A percentile compares a stretch with the other conserved stretches of the same genome.
Conservation (phyloP, 495 filamentous ascomycete species). For the Corynascus novoguineensis region DNA sequence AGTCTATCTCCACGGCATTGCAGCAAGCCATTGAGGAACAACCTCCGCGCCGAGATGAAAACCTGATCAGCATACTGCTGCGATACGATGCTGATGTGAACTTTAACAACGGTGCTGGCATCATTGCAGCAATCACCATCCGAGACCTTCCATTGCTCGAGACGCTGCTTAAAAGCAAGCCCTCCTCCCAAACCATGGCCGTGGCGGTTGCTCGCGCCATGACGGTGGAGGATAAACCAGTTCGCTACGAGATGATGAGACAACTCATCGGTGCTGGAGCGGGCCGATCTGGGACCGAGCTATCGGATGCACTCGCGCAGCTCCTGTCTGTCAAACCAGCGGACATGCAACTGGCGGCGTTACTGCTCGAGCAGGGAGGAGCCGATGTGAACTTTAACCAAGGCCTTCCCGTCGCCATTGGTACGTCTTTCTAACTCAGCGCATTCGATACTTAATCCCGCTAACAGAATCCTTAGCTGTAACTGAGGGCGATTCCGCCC, state of each 20-base stretch:
- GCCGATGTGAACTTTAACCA: slow-evolving; percentile 42
- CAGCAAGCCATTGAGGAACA: slow-evolving; percentile 41
- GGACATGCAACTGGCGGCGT: slow-evolving; percentile 34
- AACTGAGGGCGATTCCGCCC: slow-evolving; percentile 29
- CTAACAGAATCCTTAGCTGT: slow-evolving; percentile 22
- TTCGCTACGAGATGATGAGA: slow-evolving; percentile 36
- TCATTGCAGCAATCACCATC: slow-evolving; percentile 38
- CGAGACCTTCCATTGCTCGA: slow-evolving; percentile 34
- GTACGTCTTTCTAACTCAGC: slow-evolving; percentile 13
- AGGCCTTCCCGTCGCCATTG: slow-evolving; percentile 28
- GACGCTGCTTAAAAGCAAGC: slow-evolving; percentile 34
- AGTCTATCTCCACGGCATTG: slow-evolving; percentile 34
- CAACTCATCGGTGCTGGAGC: slow-evolving; percentile 38
- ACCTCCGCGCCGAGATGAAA: slow-evolving; percentile 37
- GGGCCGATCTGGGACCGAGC: slow-evolving; percentile 28
- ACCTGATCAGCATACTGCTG: slow-evolving; percentile 40
- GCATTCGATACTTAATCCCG: too few species aligned
- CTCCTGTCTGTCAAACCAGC: slow-evolving; percentile 29
- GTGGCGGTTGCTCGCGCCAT: slow-evolving; percentile 37
- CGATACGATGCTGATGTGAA: slow-evolving; percentile 41
- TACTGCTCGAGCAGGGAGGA: slow-evolving; percentile 38
- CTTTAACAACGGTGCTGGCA: slow-evolving; percentile 39
- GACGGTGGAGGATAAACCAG: slow-evolving; percentile 25
- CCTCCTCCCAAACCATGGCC: slow-evolving; percentile 32
- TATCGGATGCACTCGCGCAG: slow-evolving; percentile 34